phyloP scores from a whole-genome alignment of 495 filamentous ascomycete genomes.

The Penicillium parvum region DNA sequence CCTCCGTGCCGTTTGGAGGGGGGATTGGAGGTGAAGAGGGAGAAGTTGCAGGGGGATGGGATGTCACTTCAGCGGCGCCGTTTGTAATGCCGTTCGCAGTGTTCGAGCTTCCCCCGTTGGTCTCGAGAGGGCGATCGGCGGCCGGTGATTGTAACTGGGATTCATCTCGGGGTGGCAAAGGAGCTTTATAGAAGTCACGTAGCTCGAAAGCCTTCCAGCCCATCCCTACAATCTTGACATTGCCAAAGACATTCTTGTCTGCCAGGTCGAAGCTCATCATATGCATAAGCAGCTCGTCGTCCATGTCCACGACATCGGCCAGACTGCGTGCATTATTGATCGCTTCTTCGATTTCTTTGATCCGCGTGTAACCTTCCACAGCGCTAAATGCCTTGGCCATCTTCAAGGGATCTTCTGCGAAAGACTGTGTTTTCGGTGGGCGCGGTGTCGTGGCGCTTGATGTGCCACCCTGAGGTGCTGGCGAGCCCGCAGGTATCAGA shows the following conservation, averaged over 20 bases:
- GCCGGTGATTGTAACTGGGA: constrained; percentile 12
- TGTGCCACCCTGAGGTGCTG: constrained; percentile 5
- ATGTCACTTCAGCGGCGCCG: not conserved
- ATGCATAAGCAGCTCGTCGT: constrained; percentile 32
- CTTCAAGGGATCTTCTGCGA: not conserved
- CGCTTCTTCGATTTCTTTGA: constrained; percentile 6
- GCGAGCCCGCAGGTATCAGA: constrained; percentile 32
- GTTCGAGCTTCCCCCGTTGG: not conserved
- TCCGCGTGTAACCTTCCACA: not conserved
- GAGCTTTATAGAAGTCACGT: constrained; percentile 32
- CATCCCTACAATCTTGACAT: constrained; percentile 35
- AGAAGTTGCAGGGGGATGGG: not conserved
- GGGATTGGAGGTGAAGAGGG: not conserved
- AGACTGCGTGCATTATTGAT: constrained; percentile 22
- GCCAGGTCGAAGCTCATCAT: constrained; percentile 32
- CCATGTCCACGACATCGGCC: constrained; percentile 34
- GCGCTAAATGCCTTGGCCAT: not conserved
- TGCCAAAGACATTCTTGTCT: constrained; percentile 32
- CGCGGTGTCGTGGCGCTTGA: not conserved
- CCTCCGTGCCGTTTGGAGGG: not conserved
- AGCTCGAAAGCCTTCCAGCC: constrained; percentile 40
- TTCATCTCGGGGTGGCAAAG: constrained; percentile 1
- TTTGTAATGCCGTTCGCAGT: constrained; percentile 1
- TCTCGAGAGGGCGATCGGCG: not conserved
- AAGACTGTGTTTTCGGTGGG: not conserved